Conservation (phyloP, 2,329 filamentous ascomycete genomes). For the Verticillium longisporum region DNA sequence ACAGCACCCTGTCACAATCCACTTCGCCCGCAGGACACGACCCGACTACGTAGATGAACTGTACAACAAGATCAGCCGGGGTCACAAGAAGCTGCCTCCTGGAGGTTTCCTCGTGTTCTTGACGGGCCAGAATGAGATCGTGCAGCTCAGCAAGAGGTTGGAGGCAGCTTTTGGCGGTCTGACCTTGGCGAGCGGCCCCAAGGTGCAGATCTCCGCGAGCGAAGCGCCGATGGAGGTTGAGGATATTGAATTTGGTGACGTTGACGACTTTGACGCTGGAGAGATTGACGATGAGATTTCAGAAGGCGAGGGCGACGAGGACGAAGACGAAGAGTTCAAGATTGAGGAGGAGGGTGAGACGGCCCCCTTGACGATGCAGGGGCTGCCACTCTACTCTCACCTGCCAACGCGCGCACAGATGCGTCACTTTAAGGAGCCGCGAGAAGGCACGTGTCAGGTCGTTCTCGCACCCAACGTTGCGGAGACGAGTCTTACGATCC, state of each 20-base stretch:
- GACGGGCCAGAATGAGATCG: slow-evolving; percentile 89
- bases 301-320: slow-evolving; percentile 49
- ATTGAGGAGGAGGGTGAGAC: slow-evolving; percentile 57
- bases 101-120: slow-evolving; percentile 92
- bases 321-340: slow-evolving; percentile 62
- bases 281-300: slow-evolving; percentile 50
- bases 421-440: slow-evolving; percentile 78
- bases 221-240: slow-evolving; percentile 78
- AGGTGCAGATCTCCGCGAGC: slow-evolving; percentile 67
- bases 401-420: slow-evolving; percentile 87
- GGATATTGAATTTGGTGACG: slow-evolving; percentile 74
- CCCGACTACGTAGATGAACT: slow-evolving; percentile 88
- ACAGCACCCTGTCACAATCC: slow-evolving; percentile 82
- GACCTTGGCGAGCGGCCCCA: slow-evolving; percentile 51
- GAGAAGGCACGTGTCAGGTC: slow-evolving; percentile 76
- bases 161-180: slow-evolving; percentile 59
- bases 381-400: slow-evolving; percentile 90
- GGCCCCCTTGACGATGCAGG: slow-evolving; percentile 63
- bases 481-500: slow-evolving; percentile 94
- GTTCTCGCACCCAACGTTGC: slow-evolving; percentile 94
- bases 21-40: slow-evolving; percentile 78
- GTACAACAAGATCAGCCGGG: slow-evolving; percentile 78
- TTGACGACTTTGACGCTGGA: slow-evolving; percentile 55
- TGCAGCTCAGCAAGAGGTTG: slow-evolving; percentile 71
- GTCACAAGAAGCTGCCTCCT: slow-evolving; percentile 82